Evolutionary conservation across 768 basidiomycete species (phyloP).

Genomic region (Lactarius hengduanensis): DNA sequence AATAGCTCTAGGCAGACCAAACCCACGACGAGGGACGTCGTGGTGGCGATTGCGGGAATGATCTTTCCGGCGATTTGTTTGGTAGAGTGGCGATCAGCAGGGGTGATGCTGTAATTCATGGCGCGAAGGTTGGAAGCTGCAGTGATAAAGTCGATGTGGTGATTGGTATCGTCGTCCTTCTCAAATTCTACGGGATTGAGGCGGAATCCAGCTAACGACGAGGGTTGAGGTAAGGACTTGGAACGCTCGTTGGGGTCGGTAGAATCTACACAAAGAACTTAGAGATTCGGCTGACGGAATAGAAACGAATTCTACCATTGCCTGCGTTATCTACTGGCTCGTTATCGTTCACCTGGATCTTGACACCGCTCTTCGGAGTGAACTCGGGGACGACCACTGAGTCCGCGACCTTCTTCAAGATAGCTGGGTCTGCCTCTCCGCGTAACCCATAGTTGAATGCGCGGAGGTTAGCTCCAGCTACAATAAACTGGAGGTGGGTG

Average conservation of each 20-base stretch:
- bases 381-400: constrained; percentile 88
- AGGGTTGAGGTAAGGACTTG: constrained; percentile 79
- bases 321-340: constrained; percentile 68
- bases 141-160: constrained; percentile 99
- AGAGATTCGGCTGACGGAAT: not conserved
- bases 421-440: constrained; percentile 73
- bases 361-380: constrained; percentile 87
- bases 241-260: constrained; percentile 52
- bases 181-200: constrained; percentile 95
- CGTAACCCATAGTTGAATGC: constrained; percentile 97
- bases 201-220: constrained; percentile 93
- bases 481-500: constrained; percentile 82
- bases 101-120: constrained; percentile 86
- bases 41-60: constrained; percentile 99
- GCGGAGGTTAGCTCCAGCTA: constrained; percentile 93
- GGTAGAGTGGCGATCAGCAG: constrained; percentile 87
- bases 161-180: constrained; percentile 97
- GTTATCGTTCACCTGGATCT: constrained; percentile 90
- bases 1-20: constrained; percentile 95
- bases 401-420: constrained; percentile 84
- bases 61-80: constrained; percentile 99
- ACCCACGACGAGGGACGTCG: constrained; percentile 93
- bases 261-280: constrained; percentile 16
- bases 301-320: constrained; percentile 34
- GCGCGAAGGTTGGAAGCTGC: constrained; percentile 96